phyloP scores from a whole-genome alignment of 805 yeast species.

The Ogataea dorogensis region DNA sequence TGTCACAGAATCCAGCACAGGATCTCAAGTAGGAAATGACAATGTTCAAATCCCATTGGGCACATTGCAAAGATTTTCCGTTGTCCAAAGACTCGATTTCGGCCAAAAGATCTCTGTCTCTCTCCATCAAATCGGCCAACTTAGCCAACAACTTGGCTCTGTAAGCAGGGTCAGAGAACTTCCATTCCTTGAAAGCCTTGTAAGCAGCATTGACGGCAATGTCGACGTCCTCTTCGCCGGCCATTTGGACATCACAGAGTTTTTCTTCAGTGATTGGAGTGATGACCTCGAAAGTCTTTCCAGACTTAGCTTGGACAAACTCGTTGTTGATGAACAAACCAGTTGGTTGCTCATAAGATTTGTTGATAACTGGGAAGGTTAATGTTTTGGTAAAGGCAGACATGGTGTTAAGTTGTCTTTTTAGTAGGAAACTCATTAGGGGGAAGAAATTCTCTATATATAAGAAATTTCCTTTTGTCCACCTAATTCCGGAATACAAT shows the following conservation, averaged over 20 bases:
- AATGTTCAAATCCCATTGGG: slow-evolving; percentile 73
- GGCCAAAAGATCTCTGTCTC: slow-evolving; percentile 68
- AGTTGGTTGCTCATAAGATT: slow-evolving; percentile 40
- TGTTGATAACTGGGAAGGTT: slow-evolving; percentile 36
- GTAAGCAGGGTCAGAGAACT: slow-evolving; percentile 61
- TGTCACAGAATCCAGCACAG: slow-evolving; percentile 91
- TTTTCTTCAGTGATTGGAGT: slow-evolving; percentile 73
- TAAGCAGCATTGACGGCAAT: slow-evolving; percentile 83
- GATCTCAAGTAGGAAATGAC: slow-evolving; percentile 71
- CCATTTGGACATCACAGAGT: slow-evolving; percentile 69
- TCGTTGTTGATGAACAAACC: slow-evolving; percentile 67
- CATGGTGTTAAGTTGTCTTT: slow-evolving; percentile 12
- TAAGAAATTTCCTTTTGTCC: slow-evolving; percentile 8
- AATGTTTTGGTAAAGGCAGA: slow-evolving; percentile 28
- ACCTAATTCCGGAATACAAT: slow-evolving; percentile 1
- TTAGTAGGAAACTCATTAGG: slow-evolving; percentile 1
- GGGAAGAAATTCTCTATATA: slow-evolving; percentile 6
- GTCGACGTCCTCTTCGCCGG: slow-evolving; percentile 75
- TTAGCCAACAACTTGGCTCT: slow-evolving; percentile 64
- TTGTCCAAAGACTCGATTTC: slow-evolving; percentile 83
- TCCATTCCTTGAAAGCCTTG: slow-evolving; percentile 76
- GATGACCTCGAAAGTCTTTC: slow-evolving; percentile 60
- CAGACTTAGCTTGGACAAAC: slow-evolving; percentile 52
- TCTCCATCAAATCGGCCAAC: slow-evolving; percentile 77
- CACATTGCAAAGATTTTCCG: slow-evolving; percentile 75